Conservation (phyloP, 306 rosid species). For the Sechiopsis laciniata region DNA sequence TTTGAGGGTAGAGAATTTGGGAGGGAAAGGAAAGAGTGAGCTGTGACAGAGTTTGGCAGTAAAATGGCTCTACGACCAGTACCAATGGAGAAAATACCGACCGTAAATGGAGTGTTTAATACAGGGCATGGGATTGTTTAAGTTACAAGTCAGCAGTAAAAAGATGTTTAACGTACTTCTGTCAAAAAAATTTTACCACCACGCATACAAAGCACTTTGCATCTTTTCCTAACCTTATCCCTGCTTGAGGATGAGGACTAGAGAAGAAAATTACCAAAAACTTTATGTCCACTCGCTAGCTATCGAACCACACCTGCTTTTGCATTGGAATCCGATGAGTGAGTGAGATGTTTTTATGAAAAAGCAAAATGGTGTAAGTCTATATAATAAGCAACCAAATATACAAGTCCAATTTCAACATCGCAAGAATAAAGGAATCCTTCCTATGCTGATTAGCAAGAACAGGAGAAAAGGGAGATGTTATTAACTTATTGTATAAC, state of each 20-base stretch:
- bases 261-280: too few relatives aligned
- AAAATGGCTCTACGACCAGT: constrained; percentile 19
- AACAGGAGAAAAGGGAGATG: constrained; percentile 7
- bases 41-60: constrained; percentile 13
- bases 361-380: neutral
- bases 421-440: neutral
- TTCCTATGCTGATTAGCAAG: neutral
- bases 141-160: too few relatives aligned
- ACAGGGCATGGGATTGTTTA: too few relatives aligned
- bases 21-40: neutral
- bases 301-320: constrained; percentile 1
- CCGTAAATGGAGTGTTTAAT: constrained; percentile 14
- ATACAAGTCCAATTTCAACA: neutral
- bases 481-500: neutral
- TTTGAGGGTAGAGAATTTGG: too few relatives aligned
- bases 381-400: neutral
- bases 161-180: too few relatives aligned
- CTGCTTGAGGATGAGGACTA: too few relatives aligned
- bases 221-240: constrained; percentile 17
- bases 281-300: constrained; percentile 10
- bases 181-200: neutral
- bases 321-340: neutral
- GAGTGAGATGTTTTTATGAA: neutral
- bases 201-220: neutral
- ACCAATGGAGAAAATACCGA: constrained; percentile 6